Conservation (phyloP, 768 basidiomycete genomes). For the Tylopilus vinaceipallidus region DNA sequence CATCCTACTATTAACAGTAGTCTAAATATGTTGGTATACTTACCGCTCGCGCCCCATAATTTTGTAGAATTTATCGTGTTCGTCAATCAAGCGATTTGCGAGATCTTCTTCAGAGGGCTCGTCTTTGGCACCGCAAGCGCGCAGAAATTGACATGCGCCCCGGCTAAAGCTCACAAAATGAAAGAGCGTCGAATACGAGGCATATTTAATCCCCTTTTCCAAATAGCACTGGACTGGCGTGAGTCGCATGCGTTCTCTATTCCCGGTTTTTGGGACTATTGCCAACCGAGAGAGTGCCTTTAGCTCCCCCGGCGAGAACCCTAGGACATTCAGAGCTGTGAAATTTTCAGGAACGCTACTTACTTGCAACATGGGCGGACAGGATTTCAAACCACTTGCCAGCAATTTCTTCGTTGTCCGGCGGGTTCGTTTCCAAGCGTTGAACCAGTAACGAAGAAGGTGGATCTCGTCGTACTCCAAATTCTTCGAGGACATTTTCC, state of each 20-base stretch:
- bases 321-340: conserved; percentile 29
- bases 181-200: conserved; percentile 76
- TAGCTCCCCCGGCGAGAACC: conserved; percentile 53
- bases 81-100: conserved; percentile 57
- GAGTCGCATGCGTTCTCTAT: conserved; percentile 38
- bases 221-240: conserved; percentile 69
- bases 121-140: conserved; percentile 76
- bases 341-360: conserved; percentile 13
- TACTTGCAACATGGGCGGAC: conserved; percentile 56
- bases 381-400: conserved; percentile 63
- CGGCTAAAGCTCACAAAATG: conserved; percentile 84
- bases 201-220: conserved; percentile 43
- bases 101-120: conserved; percentile 83
- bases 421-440: conserved; percentile 52
- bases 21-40: neutral
- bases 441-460: conserved; percentile 53
- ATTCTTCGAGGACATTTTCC: conserved; percentile 48
- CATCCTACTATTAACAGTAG: neutral
- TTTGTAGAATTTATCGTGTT: conserved; percentile 67
- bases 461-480: conserved; percentile 69
- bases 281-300: conserved; percentile 47
- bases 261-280: conserved; percentile 60
- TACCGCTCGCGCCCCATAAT: conserved; percentile 56
- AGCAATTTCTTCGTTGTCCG: conserved; percentile 49
- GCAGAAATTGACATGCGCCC: conserved; percentile 74